Evolutionary conservation across 1,284 basidiomycete genomes (phyloP).

Genomic region (Neolentinus lepideus): DNA sequence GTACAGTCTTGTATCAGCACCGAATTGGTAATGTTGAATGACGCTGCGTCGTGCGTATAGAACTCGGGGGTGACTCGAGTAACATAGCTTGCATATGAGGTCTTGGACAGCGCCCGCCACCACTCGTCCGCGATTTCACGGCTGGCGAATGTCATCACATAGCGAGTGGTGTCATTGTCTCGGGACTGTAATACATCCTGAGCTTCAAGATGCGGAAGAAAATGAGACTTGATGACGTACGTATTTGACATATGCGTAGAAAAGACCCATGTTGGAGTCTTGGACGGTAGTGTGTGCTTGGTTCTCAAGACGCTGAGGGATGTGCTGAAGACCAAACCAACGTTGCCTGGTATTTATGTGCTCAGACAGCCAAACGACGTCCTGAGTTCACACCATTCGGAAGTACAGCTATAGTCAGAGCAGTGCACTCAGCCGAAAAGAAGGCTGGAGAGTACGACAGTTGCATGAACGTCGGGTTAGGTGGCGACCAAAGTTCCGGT

Average conservation of each 20-base stretch:
- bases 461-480: no score
- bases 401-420: no score
- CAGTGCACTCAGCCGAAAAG: no score
- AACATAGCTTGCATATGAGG: slow-evolving; percentile 1
- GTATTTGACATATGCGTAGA: neutral
- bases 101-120: slow-evolving; percentile 10
- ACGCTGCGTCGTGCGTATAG: slow-evolving; percentile 6
- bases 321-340: no score
- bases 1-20: slow-evolving; percentile 1
- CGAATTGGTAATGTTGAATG: slow-evolving; percentile 1
- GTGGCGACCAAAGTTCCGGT: no score
- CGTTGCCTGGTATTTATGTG: no score
- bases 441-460: no score
- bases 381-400: no score
- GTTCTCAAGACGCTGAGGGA: no score
- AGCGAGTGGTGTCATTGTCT: slow-evolving; percentile 5
- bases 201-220: neutral
- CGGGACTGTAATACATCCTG: no score
- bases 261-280: neutral
- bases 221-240: neutral
- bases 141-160: slow-evolving; percentile 7
- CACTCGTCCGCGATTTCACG: slow-evolving; percentile 11
- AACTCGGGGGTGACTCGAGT: slow-evolving; percentile 9
- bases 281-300: no score
- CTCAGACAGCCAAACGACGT: no score